A percentile compares a stretch with the other conserved stretches of the same genome.
These are phyloP conservation scores for Colletotrichum chrysophilum DNA, from an alignment of 2,329 filamentous ascomycete species.

Conservation along the genomic window DNA sequence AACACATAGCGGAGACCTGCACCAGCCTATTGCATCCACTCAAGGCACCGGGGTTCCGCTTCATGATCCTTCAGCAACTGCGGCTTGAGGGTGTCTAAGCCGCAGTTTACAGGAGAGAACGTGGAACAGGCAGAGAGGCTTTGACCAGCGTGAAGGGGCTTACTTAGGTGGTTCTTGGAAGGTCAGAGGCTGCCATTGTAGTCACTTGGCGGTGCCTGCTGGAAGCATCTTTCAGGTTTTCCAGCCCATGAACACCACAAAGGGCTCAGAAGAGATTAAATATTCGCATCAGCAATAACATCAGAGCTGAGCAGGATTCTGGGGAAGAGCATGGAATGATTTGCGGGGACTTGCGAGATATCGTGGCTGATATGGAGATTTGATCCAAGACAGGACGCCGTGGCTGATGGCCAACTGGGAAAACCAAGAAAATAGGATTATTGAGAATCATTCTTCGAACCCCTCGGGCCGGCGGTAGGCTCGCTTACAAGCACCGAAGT, in stretches of 20 bases:
- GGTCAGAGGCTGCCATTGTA: background rate
- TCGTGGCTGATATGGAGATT: background rate
- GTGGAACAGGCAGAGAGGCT: background rate
- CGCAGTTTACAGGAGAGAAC: background rate
- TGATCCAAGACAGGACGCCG: conserved; percentile 1
- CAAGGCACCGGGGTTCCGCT: background rate
- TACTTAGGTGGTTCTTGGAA: background rate
- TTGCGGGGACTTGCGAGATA: background rate
- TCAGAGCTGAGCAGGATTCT: background rate
- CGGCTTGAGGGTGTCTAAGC: background rate
- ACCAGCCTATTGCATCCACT: background rate
- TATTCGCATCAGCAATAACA: background rate
- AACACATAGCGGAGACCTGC: background rate
- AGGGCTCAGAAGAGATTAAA: background rate
- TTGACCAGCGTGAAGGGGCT: conserved; percentile 5
- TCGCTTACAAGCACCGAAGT: background rate
- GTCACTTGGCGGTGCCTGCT: background rate
- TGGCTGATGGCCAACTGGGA: background rate
- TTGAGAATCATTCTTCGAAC: background rate
- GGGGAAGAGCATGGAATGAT: background rate
- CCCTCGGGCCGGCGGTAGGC: background rate
- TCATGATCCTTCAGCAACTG: background rate
- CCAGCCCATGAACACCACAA: background rate
- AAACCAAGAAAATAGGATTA: conserved; percentile 9
- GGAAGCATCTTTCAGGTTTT: background rate